phyloP scores from a whole-genome alignment of 1,284 basidiomycete genomes.

The Pascua sp. region DNA sequence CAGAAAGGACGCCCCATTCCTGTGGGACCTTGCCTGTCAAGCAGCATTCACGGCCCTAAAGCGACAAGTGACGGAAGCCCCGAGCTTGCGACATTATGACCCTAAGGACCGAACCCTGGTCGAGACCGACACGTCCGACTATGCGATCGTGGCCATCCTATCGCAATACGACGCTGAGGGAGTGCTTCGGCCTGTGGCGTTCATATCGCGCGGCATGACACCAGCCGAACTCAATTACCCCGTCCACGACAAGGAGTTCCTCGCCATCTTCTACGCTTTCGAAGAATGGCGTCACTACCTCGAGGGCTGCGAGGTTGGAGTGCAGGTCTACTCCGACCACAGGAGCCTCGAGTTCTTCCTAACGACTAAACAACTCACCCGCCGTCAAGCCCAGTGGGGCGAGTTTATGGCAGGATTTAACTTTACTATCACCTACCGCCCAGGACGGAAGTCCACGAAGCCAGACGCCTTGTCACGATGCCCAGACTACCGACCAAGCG shows the following conservation, averaged over 20 bases:
- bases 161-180: constrained; percentile 19
- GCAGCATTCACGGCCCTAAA: not conserved
- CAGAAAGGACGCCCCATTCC: constrained; percentile 25
- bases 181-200: constrained; percentile 43
- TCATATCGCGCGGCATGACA: constrained; percentile 40
- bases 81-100: constrained; percentile 3
- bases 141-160: constrained; percentile 5
- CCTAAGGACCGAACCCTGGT: not conserved
- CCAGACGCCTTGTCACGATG: constrained; percentile 47
- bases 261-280: constrained; percentile 51
- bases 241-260: constrained; percentile 55
- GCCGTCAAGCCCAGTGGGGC: constrained; percentile 53
- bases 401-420: constrained; percentile 46
- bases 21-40: not conserved
- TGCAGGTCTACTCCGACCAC: constrained; percentile 52
- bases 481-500: constrained; percentile 38
- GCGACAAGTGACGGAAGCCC: not conserved
- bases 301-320: constrained; percentile 27
- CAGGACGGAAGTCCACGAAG: constrained; percentile 41
- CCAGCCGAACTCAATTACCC: constrained; percentile 52
- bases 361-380: constrained; percentile 45
- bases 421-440: constrained; percentile 47
- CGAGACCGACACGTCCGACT: constrained; percentile 13
- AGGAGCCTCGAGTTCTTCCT: constrained; percentile 52
- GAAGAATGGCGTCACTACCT: constrained; percentile 51